These are phyloP conservation scores for Hydrangea macrophylla DNA, from an alignment of 148 eudicot species.

Conservation along the genomic window DNA sequence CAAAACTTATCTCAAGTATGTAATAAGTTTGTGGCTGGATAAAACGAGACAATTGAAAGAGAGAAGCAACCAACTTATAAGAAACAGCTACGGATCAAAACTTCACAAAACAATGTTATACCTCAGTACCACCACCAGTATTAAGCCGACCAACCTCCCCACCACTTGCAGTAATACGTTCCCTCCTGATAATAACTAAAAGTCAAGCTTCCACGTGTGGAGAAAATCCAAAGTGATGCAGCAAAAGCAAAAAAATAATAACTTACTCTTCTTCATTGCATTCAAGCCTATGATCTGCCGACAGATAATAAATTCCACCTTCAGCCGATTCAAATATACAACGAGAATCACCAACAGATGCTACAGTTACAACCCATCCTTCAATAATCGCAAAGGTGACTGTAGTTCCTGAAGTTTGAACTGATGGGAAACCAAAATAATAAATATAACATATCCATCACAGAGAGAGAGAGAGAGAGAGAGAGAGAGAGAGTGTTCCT, in stretches of 20 bases:
- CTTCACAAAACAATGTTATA: slow-evolving; percentile 30
- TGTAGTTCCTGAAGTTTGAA: slow-evolving; percentile 87
- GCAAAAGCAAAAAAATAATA: neutral
- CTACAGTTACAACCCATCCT: slow-evolving; percentile 89
- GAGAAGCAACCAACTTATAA: neutral
- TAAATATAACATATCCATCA: slow-evolving; percentile 1
- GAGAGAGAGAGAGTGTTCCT: no score
- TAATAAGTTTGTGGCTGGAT: no score
- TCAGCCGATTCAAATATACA: slow-evolving; percentile 91
- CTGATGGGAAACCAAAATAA: slow-evolving; percentile 37
- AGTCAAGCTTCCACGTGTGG: slow-evolving; percentile 4
- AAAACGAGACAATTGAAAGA: neutral
- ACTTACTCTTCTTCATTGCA: slow-evolving; percentile 80
- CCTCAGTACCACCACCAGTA: slow-evolving; percentile 98
- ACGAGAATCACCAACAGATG: slow-evolving; percentile 96
- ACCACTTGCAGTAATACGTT: slow-evolving; percentile 87
- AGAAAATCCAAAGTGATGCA: slow-evolving; percentile 1
- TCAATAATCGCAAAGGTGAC: slow-evolving; percentile 91
- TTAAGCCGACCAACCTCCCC: slow-evolving; percentile 99
- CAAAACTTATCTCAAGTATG: neutral
- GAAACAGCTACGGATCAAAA: neutral
- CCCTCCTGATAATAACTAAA: slow-evolving; percentile 53
- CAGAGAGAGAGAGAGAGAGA: no score
- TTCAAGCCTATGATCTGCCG: slow-evolving; percentile 99
- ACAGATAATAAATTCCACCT: slow-evolving; percentile 67